phyloP scores from a whole-genome alignment of 225 moss, liverwort and hornwort genomes.

The Physcomitrellopsis africana region DNA sequence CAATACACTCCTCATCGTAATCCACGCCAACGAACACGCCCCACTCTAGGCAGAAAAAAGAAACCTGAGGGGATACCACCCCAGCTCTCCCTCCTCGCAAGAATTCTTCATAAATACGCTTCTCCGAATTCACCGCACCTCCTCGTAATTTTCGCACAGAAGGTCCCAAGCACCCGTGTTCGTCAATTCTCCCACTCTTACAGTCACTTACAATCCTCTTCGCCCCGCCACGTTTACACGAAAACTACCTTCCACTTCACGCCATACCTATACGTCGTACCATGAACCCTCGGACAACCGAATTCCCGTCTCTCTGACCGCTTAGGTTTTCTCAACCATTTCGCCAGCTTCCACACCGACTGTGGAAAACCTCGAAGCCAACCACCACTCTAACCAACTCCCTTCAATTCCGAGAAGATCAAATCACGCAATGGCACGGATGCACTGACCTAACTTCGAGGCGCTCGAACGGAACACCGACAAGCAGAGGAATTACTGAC shows the following conservation, averaged over 20 bases:
- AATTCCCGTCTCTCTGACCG: no score
- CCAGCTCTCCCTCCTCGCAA: slow-evolving; percentile 12
- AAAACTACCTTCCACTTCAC: slow-evolving; percentile 34
- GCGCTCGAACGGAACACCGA: background rate
- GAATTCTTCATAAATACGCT: slow-evolving; percentile 37
- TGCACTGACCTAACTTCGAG: slow-evolving; percentile 28
- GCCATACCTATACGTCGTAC: slow-evolving; percentile 14
- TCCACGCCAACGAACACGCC: slow-evolving; percentile 40
- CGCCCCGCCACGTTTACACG: slow-evolving; percentile 25
- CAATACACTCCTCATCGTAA: slow-evolving; percentile 28
- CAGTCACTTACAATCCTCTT: slow-evolving; percentile 15
- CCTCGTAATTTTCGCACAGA: slow-evolving; percentile 26
- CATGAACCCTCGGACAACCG: slow-evolving; percentile 25
- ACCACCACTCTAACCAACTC: background rate
- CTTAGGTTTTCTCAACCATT: background rate
- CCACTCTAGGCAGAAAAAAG: slow-evolving; percentile 21
- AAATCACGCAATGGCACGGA: background rate
- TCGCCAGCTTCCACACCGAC: slow-evolving; percentile 13
- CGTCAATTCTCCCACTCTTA: slow-evolving; percentile 30
- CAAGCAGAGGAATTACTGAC: background rate
- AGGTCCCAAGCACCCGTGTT: slow-evolving; percentile 34
- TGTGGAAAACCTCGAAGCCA: background rate
- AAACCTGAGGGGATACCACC: slow-evolving; percentile 34
- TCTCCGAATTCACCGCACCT: slow-evolving; percentile 8
- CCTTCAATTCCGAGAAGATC: background rate